Evolutionary conservation across 129 eudicot genomes (phyloP), one percentile per base, ranked within the genome.

Genomic region (Glebionis coronaria): DNA sequence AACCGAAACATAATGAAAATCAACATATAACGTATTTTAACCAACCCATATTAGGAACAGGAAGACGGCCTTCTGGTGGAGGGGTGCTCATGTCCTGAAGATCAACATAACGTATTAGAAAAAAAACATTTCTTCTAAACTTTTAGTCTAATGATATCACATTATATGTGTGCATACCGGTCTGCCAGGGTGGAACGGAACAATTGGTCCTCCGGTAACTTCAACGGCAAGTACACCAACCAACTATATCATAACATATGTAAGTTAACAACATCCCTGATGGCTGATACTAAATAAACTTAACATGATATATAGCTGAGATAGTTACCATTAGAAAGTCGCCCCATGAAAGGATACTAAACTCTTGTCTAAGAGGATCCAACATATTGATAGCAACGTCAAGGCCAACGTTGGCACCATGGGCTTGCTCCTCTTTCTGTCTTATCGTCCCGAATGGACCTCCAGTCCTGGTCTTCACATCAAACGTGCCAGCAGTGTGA

Each of bases 361-460:
- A 82, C 61, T 93, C 83, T 74, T 86, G 92, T 79, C 79, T 88
- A 58, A 93, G 58, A 61, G 98, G 98, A 79, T 93, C 96, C 86
- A 93, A 72, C 58, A 93, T 79, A 52, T 80, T 80, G 10, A 86
- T 40, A 50, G 90, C 98, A 60, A 75, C 78, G 54, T 81, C 82
- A 75, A 88, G 76, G 2, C 98, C 98, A 27, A 71, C 83, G 81
- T 88, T 93, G 50, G 98, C 86, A 28, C 63, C 86, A 67, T 93
- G 98, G 29, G 45, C 70, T 56, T 61, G 95, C 79, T 93, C 98
- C 1, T 35, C 80, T 86, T 88, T 82, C 55, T 52, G 73, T 74
- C 97, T 86, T 88, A 93, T 86, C 42, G 98, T 88, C 9, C 98
- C 97, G 12, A 93, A 93, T 2, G 97, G 98, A 19, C 98, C 98